Percentiles rank a stretch among this genome's conserved stretches.
phyloP scores from a whole-genome alignment of 306 rosid species.

The Benincasa hispida region DNA sequence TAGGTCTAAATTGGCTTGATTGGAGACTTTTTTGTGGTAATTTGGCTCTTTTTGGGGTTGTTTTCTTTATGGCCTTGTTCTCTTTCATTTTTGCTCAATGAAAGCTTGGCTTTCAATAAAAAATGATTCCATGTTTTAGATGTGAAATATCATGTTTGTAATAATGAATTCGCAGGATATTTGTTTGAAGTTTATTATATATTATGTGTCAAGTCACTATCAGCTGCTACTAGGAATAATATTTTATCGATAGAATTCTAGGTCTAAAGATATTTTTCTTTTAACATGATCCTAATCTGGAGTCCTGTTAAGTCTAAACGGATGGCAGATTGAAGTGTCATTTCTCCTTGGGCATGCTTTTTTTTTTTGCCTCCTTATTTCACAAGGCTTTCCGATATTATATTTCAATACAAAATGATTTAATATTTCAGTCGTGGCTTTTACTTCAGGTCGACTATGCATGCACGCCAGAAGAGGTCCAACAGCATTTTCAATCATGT shows the following conservation, averaged over 20 bases:
- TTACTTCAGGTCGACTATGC: constrained; percentile 82
- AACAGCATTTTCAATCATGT: constrained; percentile 99
- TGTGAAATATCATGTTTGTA: background rate
- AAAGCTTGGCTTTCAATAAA: too few species aligned
- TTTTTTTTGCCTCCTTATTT: background rate
- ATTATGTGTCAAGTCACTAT: background rate
- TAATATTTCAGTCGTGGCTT: constrained; percentile 2
- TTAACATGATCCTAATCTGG: background rate
- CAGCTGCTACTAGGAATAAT: background rate
- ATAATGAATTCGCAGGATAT: background rate
- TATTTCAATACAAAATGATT: background rate
- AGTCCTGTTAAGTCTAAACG: background rate
- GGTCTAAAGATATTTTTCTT: background rate
- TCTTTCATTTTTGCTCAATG: background rate
- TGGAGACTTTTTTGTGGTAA: too few species aligned
- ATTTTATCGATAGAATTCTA: background rate
- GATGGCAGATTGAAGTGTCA: background rate
- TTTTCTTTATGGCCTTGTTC: background rate
- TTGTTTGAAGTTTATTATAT: background rate
- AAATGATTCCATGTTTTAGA: too few species aligned
- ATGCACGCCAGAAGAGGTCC: constrained; percentile 98
- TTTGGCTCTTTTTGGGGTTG: too few species aligned
- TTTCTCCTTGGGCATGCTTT: background rate
- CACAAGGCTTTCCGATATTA: background rate
- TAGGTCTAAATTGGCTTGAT: too few species aligned